Evolutionary conservation across 257 asterid species (phyloP).

Genomic region (Knoxia roxburghii): DNA sequence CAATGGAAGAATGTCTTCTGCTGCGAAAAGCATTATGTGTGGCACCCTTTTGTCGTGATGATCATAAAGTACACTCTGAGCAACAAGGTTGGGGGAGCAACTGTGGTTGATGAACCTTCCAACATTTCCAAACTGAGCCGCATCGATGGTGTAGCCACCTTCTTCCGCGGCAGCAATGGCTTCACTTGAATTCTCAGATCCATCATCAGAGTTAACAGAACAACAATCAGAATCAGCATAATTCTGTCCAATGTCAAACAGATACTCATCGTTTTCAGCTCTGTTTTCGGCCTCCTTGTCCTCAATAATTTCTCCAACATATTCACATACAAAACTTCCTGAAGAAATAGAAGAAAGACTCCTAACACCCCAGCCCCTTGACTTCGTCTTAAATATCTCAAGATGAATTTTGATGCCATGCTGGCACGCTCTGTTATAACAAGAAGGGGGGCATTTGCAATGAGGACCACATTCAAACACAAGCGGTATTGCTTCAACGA

Average conservation of each 20-base stretch:
- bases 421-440: constrained; percentile 73
- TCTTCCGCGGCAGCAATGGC: constrained; percentile 38
- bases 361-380: constrained; percentile 95
- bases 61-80: constrained; percentile 69
- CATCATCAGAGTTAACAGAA: constrained; percentile 30
- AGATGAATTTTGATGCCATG: constrained; percentile 56
- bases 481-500: constrained; percentile 60
- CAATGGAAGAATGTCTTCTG: constrained; percentile 71
- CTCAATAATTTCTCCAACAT: constrained; percentile 78
- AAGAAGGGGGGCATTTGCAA: constrained; percentile 79
- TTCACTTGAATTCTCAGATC: constrained; percentile 23
- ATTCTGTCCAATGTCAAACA: constrained; percentile 81
- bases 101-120: constrained; percentile 92
- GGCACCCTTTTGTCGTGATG: constrained; percentile 66
- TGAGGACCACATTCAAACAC: constrained; percentile 88
- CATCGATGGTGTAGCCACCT: constrained; percentile 74
- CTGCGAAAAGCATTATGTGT: constrained; percentile 83
- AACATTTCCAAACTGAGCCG: constrained; percentile 51
- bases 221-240: constrained; percentile 30
- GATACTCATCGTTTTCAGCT: constrained; percentile 72
- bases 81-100: constrained; percentile 80
- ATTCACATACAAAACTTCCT: constrained; percentile 89
- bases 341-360: constrained; percentile 62
- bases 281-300: constrained; percentile 79
- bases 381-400: constrained; percentile 76